Base-by-base conservation (phyloP, 352 stramenopile species). In the Phytophthora syringae region DNA sequence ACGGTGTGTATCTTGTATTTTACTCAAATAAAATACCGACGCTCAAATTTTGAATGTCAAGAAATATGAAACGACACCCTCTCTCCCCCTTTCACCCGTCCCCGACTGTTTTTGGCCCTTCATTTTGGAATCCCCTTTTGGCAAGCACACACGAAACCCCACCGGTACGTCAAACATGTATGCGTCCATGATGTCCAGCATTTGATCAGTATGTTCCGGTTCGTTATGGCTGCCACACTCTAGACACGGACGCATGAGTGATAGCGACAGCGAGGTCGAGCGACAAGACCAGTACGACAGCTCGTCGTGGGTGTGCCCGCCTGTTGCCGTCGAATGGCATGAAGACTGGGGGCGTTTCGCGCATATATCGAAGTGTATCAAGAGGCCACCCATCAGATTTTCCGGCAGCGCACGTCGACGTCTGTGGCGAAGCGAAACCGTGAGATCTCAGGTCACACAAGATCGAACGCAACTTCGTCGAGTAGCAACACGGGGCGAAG, bases 261-360 rank as follows among this genome's bases (percentile, higher is more conserved):
- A 62, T 21, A n/a, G n/a, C n/a, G n/a, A n/a, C n/a, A 62, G 43
- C 10, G 54, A 62, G 54, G 28, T 42, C 13, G 43, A 54, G 22
- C 15, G 2, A 2, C 43, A 62, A 53, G 28, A 53, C 3, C 42
- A 30, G 11, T 12, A 21, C 5, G 27, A 18, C 1, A 7, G 30
- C 21, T 2, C 20, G 2, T 55, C 36, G 1, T 42, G 55, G 21
- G 7, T 34, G 4, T 49, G 32, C 18, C 11, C 43, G 3, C 22
- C 34, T 0, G 25, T 56, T 13, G 55, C 27, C 7, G 39, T 51
- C 10, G 37, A 52, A 12, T 51, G 52, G 52, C 37, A 60, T 47
- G n/a, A 53, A 16, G 24, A 47, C 32, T 49, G 43, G 43, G 30
- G 45, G 37, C 5, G 10, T 65, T 59, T 39, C 21, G 20, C 9